Evolutionary conservation across 768 basidiomycete genomes (phyloP), one percentile per base, ranked within the genome.

Genomic region (Erythrobasidium yunnanense): DNA sequence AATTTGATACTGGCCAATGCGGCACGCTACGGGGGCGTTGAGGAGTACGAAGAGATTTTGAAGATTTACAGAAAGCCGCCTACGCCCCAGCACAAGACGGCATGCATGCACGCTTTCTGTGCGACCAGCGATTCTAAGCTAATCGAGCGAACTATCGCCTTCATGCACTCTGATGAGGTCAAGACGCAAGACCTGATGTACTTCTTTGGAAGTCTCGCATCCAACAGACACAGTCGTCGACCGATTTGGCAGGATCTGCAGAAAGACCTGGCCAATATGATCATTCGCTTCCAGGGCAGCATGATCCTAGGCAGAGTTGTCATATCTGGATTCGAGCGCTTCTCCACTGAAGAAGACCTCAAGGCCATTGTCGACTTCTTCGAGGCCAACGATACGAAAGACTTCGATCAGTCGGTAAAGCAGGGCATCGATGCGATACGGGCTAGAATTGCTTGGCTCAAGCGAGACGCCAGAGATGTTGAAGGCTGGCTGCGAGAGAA

Each of bases 271-370:
- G 58, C 55, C 17, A 25, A 18, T 65, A 52, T 56, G 35, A 73
- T 86, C 83, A 75, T 84, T 73, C 81, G 85, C 45, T 87, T 86
- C 74, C 84, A 82, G 72, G 84, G 83, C 68, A 87, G 84, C 74
- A 85, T 82, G 75, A 80, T 80, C 0, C 76, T 87, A 63, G 55
- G 33, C 23, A 49, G 70, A 29, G 42, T 74, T 13, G 70, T 72
- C 70, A 72, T 81, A 76, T 75, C 72, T 29, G 69, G 77, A 13
- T 76, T 81, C 74, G 73, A 74, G 25, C 76, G 77, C 30, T 78
- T 92, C 62, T 83, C 85, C n/a, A 83, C 82, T 23, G 78, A 84
- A 68, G 76, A 82, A 66, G 92, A 95, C 76, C 80, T 81, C 45
- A 77, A 83, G 55, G 79, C 78, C 22, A 80, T 83, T 15, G 80